phyloP scores from a whole-genome alignment of 306 rosid genomes.

The Lathyrus oleraceus region DNA sequence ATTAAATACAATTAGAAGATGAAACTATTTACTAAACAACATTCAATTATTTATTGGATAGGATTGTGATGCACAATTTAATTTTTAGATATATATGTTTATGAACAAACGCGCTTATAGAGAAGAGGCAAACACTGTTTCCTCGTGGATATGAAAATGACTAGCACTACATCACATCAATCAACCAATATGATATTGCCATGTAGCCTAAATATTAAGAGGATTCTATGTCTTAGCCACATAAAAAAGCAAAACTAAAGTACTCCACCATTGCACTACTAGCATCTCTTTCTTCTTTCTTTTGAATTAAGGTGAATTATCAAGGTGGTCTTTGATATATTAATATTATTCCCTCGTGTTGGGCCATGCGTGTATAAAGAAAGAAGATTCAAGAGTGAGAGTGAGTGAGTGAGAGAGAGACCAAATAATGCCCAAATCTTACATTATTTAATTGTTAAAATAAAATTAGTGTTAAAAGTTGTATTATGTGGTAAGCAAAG shows the following conservation, averaged over 20 bases:
- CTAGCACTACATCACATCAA: constrained; percentile 46
- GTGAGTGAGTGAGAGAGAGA: constrained; percentile 27
- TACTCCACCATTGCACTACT: constrained; percentile 41
- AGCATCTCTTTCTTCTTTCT: constrained; percentile 31
- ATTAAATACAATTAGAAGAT: constrained; percentile 1
- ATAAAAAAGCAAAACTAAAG: constrained; percentile 44
- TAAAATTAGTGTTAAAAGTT: constrained; percentile 20
- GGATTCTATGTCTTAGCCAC: constrained; percentile 33
- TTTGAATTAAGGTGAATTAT: constrained; percentile 35
- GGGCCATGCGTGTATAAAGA: constrained; percentile 40
- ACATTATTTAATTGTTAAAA: constrained; percentile 20
- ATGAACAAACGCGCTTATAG: constrained; percentile 23
- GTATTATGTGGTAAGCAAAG: constrained; percentile 29
- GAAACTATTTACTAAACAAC: constrained; percentile 3
- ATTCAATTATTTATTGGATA: constrained; percentile 16
- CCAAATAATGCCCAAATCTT: constrained; percentile 54
- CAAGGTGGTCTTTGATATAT: constrained; percentile 18
- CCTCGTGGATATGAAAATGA: constrained; percentile 38
- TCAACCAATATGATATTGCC: constrained; percentile 38
- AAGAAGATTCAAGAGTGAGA: constrained; percentile 4
- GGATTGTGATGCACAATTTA: background rate
- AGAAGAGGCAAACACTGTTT: constrained; percentile 39
- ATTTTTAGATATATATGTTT: constrained; percentile 6
- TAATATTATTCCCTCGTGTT: constrained; percentile 31
- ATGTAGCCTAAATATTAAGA: constrained; percentile 34